These are phyloP conservation scores for Uronychia setigera DNA, from an alignment of 73 alveolate genomes.

Conservation along the genomic window DNA sequence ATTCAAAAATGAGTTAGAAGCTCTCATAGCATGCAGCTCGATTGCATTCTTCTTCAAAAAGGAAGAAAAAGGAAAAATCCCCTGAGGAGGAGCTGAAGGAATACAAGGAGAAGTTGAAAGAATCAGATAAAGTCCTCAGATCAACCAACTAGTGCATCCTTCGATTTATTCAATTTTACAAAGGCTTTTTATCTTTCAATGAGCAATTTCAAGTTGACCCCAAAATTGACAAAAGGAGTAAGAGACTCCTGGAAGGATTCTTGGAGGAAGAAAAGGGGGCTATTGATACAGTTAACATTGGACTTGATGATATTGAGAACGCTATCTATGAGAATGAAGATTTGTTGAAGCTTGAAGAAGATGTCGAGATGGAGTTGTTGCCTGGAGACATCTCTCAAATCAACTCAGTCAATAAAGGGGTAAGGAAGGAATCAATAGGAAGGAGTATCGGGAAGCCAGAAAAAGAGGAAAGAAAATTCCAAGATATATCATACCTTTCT, in stretches of 20 bases:
- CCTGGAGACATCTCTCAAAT: background rate
- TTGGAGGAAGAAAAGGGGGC: background rate
- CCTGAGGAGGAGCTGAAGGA: background rate
- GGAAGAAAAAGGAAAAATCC: background rate
- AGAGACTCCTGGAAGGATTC: background rate
- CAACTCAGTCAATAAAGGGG: background rate
- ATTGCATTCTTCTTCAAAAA: no score
- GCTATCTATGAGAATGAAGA: background rate
- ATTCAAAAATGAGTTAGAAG: background rate
- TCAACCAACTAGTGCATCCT: background rate
- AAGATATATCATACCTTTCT: no score
- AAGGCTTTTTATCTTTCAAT: background rate
- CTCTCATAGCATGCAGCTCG: background rate
- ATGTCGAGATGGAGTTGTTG: background rate
- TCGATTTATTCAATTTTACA: background rate
- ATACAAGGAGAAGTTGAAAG: background rate
- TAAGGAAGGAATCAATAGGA: background rate
- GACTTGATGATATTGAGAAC: background rate
- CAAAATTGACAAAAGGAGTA: background rate
- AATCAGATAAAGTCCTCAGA: background rate
- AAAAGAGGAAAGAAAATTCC: no score
- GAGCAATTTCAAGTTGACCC: background rate
- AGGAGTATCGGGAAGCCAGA: background rate
- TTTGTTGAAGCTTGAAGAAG: background rate
- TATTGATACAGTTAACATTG: background rate